Conservation (phyloP, 805 yeast species). For the Yarrowia keelungensis region DNA sequence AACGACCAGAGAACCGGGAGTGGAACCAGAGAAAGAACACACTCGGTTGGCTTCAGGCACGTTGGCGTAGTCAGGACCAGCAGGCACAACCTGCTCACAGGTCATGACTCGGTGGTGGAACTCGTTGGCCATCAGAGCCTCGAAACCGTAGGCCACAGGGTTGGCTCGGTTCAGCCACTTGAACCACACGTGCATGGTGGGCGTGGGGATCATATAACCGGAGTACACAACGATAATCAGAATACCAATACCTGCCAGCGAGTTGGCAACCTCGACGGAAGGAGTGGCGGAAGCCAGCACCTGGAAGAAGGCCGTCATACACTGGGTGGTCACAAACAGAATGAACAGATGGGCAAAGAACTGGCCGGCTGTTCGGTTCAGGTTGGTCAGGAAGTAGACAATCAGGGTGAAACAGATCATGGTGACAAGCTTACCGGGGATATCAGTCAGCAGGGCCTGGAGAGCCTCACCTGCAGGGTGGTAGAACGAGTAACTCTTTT, state of each 20-base stretch:
- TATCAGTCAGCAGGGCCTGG: conserved; percentile 63
- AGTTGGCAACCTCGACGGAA: conserved; percentile 63
- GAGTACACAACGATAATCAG: conserved; percentile 63
- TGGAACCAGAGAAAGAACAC: conserved; percentile 69
- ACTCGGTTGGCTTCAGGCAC: conserved; percentile 54
- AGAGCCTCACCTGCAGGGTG: conserved; percentile 78
- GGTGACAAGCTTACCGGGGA: conserved; percentile 65
- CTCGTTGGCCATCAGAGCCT: conserved; percentile 69
- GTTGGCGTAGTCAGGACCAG: conserved; percentile 61
- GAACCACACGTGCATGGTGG: conserved; percentile 73
- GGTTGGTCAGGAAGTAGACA: conserved; percentile 63
- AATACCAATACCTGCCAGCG: conserved; percentile 63
- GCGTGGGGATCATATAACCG: conserved; percentile 67
- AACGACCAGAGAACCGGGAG: conserved; percentile 60
- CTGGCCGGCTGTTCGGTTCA: conserved; percentile 58
- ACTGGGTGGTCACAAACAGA: conserved; percentile 54
- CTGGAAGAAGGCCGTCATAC: conserved; percentile 62
- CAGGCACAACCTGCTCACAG: conserved; percentile 65
- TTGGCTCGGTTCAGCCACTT: conserved; percentile 67
- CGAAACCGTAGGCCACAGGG: conserved; percentile 66
- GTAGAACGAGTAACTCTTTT: conserved; percentile 72
- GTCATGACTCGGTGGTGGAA: conserved; percentile 62
- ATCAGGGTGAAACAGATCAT: conserved; percentile 57
- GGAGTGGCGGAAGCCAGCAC: conserved; percentile 60
- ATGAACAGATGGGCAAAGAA: conserved; percentile 62